Evolutionary conservation across 2,329 filamentous ascomycete genomes (phyloP).

Genomic region (Arthrobotrys pseudoclavata): DNA sequence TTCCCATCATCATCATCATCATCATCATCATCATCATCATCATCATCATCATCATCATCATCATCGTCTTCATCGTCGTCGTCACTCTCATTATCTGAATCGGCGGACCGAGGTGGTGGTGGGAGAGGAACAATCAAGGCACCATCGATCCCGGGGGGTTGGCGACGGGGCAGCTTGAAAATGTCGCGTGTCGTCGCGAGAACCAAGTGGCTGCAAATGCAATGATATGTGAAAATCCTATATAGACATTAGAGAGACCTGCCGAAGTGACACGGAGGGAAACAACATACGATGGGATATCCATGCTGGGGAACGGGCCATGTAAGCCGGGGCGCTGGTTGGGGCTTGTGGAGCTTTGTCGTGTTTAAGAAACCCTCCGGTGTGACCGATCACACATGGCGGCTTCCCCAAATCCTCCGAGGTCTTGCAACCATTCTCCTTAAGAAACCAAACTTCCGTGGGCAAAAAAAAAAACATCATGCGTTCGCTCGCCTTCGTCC

Average conservation of each 20-base stretch:
- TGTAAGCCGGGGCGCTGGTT: constrained; percentile 18
- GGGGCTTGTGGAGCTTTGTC: constrained; percentile 20
- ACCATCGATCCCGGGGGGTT: constrained; percentile 69
- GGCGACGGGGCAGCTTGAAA: constrained; percentile 70
- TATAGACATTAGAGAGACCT: constrained; percentile 4
- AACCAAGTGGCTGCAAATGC: constrained; percentile 75
- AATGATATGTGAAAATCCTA: constrained; percentile 72
- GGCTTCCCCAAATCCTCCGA: constrained; percentile 30
- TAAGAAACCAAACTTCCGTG: neutral
- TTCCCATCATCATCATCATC: constrained; percentile 38
- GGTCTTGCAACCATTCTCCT: constrained; percentile 34
- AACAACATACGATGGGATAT: constrained; percentile 42
- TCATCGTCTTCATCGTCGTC: constrained; percentile 40
- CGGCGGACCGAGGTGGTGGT: constrained; percentile 62
- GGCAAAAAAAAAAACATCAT: constrained; percentile 18
- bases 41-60: constrained; percentile 3
- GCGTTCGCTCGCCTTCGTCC: constrained; percentile 35
- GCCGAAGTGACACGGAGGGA: neutral
- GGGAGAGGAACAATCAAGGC: constrained; percentile 73
- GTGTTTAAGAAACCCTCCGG: constrained; percentile 3
- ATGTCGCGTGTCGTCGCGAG: constrained; percentile 73
- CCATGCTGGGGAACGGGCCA: constrained; percentile 27
- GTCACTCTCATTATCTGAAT: constrained; percentile 62
- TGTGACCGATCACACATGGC: neutral
- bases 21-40: neutral